Conservation (phyloP, 176 grass and related monocot genomes). For the Saccharum officinarum region DNA sequence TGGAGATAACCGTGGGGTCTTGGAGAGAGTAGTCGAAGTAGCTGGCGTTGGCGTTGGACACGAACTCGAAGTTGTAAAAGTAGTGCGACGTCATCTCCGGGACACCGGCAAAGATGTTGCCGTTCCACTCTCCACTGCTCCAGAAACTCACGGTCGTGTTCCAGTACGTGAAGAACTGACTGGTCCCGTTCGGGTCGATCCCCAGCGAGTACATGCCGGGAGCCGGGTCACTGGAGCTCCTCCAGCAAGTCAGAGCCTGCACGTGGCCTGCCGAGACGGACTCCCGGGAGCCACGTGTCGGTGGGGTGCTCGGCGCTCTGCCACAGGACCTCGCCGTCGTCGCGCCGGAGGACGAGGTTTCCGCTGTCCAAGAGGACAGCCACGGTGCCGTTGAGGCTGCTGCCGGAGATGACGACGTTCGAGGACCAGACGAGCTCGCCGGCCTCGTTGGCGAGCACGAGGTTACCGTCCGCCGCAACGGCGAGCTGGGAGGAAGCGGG, state of each 20-base stretch:
- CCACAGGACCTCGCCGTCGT: constrained; percentile 30
- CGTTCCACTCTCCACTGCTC: constrained; percentile 50
- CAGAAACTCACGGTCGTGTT: constrained; percentile 38
- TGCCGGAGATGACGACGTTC: too few species aligned
- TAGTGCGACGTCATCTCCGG: constrained; percentile 46
- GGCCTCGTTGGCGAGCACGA: constrained; percentile 31
- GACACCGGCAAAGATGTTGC: constrained; percentile 3
- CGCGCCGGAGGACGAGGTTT: constrained; percentile 43
- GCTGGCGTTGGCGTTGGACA: constrained; percentile 35
- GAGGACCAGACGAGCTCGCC: too few species aligned
- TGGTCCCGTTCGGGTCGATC: constrained; percentile 36
- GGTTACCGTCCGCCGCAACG: constrained; percentile 44
- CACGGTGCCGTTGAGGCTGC: neutral
- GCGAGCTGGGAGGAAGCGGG: constrained; percentile 15
- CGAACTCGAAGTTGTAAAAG: constrained; percentile 39
- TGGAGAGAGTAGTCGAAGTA: constrained; percentile 54
- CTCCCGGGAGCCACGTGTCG: constrained; percentile 51
- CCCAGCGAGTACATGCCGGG: constrained; percentile 40
- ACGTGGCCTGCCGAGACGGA: constrained; percentile 25
- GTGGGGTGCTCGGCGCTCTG: constrained; percentile 60
- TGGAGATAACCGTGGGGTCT: constrained; percentile 29
- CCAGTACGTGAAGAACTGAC: constrained; percentile 36
- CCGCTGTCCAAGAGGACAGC: constrained; percentile 49
- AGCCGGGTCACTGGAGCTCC: constrained; percentile 42
- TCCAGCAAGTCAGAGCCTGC: constrained; percentile 41